Percentiles rank a stretch among this genome's conserved stretches.
phyloP scores from a whole-genome alignment of 2,329 filamentous ascomycete genomes.

The Exophiala mesophila region DNA sequence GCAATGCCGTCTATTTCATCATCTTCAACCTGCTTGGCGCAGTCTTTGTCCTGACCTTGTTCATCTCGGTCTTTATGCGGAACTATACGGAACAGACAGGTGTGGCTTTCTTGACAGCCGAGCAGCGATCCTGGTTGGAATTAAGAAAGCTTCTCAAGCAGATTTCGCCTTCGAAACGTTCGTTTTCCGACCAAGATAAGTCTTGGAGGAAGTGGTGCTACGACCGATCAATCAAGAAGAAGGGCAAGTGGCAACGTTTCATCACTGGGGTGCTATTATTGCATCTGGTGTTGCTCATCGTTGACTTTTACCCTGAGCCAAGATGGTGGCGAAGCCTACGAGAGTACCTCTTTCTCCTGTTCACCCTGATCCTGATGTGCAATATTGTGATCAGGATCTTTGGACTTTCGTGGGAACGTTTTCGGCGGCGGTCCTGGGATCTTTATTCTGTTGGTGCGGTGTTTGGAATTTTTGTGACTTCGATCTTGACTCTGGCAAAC shows the following conservation, averaged over 20 bases:
- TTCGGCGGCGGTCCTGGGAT: slow-evolving; percentile 92
- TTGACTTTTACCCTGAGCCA: slow-evolving; percentile 79
- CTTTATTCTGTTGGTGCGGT: slow-evolving; percentile 79
- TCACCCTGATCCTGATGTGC: slow-evolving; percentile 74
- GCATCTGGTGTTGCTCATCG: slow-evolving; percentile 74
- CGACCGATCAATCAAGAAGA: slow-evolving; percentile 87
- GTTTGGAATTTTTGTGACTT: slow-evolving; percentile 72
- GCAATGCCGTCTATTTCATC: slow-evolving; percentile 90
- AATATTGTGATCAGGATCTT: slow-evolving; percentile 81
- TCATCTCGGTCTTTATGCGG: slow-evolving; percentile 99
- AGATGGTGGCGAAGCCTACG: slow-evolving; percentile 64
- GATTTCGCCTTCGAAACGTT: slow-evolving; percentile 89
- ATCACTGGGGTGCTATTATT: slow-evolving; percentile 75
- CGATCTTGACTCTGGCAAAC: slow-evolving; percentile 66
- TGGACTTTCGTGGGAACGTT: slow-evolving; percentile 86
- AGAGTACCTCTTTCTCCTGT: slow-evolving; percentile 69
- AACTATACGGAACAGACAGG: slow-evolving; percentile 99
- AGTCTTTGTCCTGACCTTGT: slow-evolving; percentile 93
- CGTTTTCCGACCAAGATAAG: slow-evolving; percentile 69
- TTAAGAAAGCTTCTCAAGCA: slow-evolving; percentile 85
- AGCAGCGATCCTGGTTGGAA: slow-evolving; percentile 96
- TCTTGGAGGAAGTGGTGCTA: slow-evolving; percentile 93
- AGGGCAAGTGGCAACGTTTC: slow-evolving; percentile 80
- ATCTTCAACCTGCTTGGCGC: slow-evolving; percentile 94
- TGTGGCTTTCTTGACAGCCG: slow-evolving; percentile 89